Evolutionary conservation across 1,284 basidiomycete genomes (phyloP).

Genomic region (Boletus albobrunnescens): DNA sequence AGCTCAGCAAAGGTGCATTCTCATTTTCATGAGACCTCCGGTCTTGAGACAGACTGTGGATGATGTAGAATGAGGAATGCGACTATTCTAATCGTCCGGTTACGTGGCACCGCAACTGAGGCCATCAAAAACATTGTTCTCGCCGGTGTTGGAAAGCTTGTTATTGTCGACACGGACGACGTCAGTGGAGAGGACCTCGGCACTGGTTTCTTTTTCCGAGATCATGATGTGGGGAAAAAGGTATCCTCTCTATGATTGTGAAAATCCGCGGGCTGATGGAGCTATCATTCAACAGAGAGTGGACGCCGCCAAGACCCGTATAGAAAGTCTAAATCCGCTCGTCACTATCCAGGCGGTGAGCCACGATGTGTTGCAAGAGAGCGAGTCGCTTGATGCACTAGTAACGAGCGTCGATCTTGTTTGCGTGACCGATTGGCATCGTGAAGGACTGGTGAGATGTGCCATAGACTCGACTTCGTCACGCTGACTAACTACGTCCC

Average conservation of each 20-base stretch:
- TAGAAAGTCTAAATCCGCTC: constrained; percentile 89
- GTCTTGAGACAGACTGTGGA: constrained; percentile 4
- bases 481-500: constrained; percentile 12
- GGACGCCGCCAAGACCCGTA: constrained; percentile 76
- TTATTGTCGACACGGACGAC: constrained; percentile 61
- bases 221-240: constrained; percentile 86
- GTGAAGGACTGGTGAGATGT: constrained; percentile 63
- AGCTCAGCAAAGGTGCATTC: constrained; percentile 83
- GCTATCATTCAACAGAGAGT: constrained; percentile 59
- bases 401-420: constrained; percentile 73
- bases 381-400: constrained; percentile 54
- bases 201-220: constrained; percentile 90
- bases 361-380: constrained; percentile 46
- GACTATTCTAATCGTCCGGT: constrained; percentile 79
- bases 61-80: constrained; percentile 83
- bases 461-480: constrained; percentile 6
- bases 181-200: constrained; percentile 81
- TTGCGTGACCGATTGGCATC: constrained; percentile 75
- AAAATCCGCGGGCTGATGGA: constrained; percentile 35
- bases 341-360: constrained; percentile 74
- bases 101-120: constrained; percentile 90
- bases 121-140: constrained; percentile 92
- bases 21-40: background rate
- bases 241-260: constrained; percentile 40
- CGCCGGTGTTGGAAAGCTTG: constrained; percentile 69